Conservation (phyloP, 1,284 basidiomycete species). For the Fistulinella staudtii region DNA sequence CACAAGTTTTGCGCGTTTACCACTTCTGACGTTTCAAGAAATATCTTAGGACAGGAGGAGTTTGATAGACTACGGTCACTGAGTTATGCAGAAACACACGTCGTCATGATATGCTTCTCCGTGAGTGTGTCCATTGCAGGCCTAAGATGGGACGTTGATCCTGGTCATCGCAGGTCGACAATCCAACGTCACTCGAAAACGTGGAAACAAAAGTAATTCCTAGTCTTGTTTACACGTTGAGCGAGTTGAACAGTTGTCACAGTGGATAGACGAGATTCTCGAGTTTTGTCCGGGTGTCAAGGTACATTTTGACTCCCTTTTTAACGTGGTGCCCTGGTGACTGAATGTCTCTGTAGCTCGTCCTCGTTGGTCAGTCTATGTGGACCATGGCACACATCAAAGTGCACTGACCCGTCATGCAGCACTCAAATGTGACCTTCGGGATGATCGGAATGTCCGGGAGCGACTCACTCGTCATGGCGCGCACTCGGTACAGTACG, state of each 20-base stretch:
- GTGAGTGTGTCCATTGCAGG: conserved; percentile 40
- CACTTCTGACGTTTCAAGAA: conserved; percentile 31
- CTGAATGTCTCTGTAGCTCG: conserved; percentile 47
- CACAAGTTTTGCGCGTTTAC: conserved; percentile 29
- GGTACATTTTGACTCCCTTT: conserved; percentile 37
- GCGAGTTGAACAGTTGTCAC: conserved; percentile 4
- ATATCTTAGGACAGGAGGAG: conserved; percentile 81
- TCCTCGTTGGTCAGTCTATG: conserved; percentile 76
- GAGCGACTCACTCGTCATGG: conserved; percentile 69
- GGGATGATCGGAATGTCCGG: conserved; percentile 69
- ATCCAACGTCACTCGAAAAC: conserved; percentile 88
- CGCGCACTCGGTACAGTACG: conserved; percentile 76
- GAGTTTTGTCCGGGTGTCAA: conserved; percentile 94
- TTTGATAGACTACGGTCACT: conserved; percentile 90
- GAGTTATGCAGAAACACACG: conserved; percentile 93
- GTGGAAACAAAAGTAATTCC: conserved; percentile 77
- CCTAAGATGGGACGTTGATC: not conserved
- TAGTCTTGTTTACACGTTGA: not conserved
- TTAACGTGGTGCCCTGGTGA: conserved; percentile 6
- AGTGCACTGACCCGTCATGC: too few relatives aligned
- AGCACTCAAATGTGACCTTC: conserved; percentile 94
- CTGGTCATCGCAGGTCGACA: conserved; percentile 64
- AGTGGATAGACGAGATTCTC: conserved; percentile 88
- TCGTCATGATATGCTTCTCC: conserved; percentile 93
- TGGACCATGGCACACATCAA: too few relatives aligned